These are phyloP conservation scores for Stevia rebaudiana DNA, from an alignment of 140 eudicot species.

Conservation along the genomic window DNA sequence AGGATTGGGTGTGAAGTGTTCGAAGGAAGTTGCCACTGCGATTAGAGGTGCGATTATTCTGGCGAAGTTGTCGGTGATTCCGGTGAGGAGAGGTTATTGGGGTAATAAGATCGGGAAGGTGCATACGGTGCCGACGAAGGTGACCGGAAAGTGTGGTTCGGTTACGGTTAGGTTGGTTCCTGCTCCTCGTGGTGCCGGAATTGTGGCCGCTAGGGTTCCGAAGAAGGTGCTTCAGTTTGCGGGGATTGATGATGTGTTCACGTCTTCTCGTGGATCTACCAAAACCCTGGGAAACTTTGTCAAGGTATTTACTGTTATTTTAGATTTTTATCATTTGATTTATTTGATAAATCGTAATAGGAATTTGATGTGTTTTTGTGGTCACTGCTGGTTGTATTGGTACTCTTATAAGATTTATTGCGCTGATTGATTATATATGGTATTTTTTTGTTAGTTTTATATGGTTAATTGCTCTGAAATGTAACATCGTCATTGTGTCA, in stretches of 20 bases:
- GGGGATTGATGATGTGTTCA: constrained; percentile 47
- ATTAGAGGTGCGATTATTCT: constrained; percentile 44
- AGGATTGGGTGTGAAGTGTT: constrained; percentile 43
- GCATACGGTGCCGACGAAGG: constrained; percentile 45
- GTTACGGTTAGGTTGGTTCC: constrained; percentile 47
- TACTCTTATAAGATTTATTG: no score
- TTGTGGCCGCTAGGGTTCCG: constrained; percentile 49
- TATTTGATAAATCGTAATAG: no score
- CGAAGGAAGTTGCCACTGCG: constrained; percentile 49
- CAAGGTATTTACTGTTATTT: constrained; percentile 24
- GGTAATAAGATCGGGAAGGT: constrained; percentile 43
- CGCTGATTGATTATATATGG: no score
- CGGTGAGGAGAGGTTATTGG: constrained; percentile 53
- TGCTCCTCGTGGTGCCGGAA: constrained; percentile 46
- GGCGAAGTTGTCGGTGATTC: constrained; percentile 45
- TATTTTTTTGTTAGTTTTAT: no score
- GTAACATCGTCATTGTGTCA: no score
- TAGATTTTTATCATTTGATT: no score
- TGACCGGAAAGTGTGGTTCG: constrained; percentile 50
- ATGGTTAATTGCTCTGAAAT: not conserved
- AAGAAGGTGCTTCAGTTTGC: constrained; percentile 52
- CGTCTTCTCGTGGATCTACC: constrained; percentile 43
- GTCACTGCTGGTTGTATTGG: no score
- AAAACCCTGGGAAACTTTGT: constrained; percentile 51
- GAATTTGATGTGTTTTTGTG: no score